A percentile compares a stretch with the other conserved stretches of the same genome.
phyloP scores from a whole-genome alignment of 371 early-diverging fungal species.

The Actinomucor elegans region DNA sequence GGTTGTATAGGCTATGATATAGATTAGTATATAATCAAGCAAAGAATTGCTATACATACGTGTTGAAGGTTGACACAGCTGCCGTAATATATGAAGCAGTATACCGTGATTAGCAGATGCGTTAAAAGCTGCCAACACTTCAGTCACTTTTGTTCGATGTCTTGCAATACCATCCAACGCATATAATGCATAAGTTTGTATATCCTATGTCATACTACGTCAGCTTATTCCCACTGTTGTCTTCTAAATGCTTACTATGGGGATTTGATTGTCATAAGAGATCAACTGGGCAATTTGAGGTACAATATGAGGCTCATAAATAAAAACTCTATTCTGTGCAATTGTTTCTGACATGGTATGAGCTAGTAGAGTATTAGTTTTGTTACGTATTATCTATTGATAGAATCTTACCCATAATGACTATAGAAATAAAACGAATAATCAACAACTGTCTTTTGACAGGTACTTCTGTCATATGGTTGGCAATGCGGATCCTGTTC shows the following conservation, averaged over 20 bases:
- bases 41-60: background rate
- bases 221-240: background rate
- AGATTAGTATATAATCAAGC: constrained; percentile 21
- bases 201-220: constrained; percentile 50
- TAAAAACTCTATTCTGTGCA: constrained; percentile 73
- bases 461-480: constrained; percentile 45
- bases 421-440: constrained; percentile 77
- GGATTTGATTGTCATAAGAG: constrained; percentile 28
- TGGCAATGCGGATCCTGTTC: constrained; percentile 75
- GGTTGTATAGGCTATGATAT: constrained; percentile 45
- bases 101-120: constrained; percentile 93
- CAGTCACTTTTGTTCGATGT: constrained; percentile 70
- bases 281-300: constrained; percentile 75
- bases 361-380: background rate
- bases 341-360: constrained; percentile 32
- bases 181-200: constrained; percentile 80
- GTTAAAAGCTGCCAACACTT: constrained; percentile 84
- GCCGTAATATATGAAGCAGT: constrained; percentile 79
- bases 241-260: constrained; percentile 3
- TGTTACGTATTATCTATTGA: background rate
- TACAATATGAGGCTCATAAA: constrained; percentile 85
- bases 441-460: constrained; percentile 59
- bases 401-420: constrained; percentile 63
- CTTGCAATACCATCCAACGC: constrained; percentile 84
- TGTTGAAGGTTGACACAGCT: constrained; percentile 18